These are phyloP conservation scores for Blastobotrys buckinghamii DNA, from an alignment of 1,139 yeast species.

Conservation along the genomic window DNA sequence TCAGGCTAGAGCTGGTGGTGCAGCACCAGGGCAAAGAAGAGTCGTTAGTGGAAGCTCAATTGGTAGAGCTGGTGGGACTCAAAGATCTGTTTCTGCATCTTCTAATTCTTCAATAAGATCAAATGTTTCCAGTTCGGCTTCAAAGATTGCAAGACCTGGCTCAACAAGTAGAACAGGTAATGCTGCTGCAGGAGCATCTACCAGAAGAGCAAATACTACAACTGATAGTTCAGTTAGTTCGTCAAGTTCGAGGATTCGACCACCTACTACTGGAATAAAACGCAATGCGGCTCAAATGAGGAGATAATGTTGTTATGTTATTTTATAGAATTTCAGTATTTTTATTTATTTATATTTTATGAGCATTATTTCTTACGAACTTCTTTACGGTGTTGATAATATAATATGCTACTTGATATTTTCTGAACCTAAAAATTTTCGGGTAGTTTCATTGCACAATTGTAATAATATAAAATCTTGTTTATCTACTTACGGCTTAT, in stretches of 20 bases:
- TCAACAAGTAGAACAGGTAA: background rate
- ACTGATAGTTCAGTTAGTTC: background rate
- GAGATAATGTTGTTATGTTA: background rate
- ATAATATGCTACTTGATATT: too few relatives aligned
- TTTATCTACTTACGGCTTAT: too few relatives aligned
- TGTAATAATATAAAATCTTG: too few relatives aligned
- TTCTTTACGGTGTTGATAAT: too few relatives aligned
- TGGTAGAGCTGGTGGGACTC: background rate
- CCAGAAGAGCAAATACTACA: background rate
- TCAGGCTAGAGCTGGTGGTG: background rate
- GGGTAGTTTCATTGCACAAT: too few relatives aligned
- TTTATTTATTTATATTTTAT: too few relatives aligned
- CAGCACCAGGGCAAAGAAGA: background rate
- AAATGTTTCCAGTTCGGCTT: background rate
- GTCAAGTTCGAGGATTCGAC: conserved; percentile 8
- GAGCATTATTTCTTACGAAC: too few relatives aligned
- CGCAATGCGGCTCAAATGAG: conserved; percentile 8
- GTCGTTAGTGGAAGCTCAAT: background rate
- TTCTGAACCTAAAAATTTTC: too few relatives aligned
- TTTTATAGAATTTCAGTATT: too few relatives aligned
- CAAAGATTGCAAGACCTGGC: background rate
- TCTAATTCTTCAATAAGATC: background rate
- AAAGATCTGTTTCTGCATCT: background rate
- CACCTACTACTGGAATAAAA: conserved; percentile 13
- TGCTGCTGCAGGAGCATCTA: background rate